Evolutionary conservation across 257 asterid species (phyloP), one percentile per base, ranked within the genome.

Genomic region (Avicennia marina): DNA sequence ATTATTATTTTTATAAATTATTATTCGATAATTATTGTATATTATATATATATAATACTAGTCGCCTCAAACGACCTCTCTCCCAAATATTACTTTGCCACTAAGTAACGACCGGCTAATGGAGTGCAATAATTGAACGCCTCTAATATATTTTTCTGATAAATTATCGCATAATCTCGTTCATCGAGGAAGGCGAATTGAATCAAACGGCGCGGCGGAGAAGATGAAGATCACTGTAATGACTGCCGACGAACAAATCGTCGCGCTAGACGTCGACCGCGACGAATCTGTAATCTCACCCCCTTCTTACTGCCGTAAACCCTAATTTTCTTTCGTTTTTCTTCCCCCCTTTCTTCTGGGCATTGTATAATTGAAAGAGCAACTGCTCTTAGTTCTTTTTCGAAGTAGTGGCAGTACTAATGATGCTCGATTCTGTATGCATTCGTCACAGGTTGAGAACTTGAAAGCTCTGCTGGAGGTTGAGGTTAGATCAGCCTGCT

Each of bases 161-260:
- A n/a, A n/a, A n/a, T n/a, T n/a, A n/a, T n/a, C n/a, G n/a, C n/a
- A n/a, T n/a, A n/a, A n/a, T n/a, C n/a, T n/a, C n/a, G n/a, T n/a
- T n/a, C n/a, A n/a, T 29, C 34, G 34, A 29, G 7, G 4, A 29
- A 29, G 8, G 4, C 34, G 34, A 29, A 29, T 1, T 29, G 7
- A 4, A 4, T 29, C 34, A 29, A 4, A n/a, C n/a, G n/a, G 34
- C 8, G 4, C 34, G 34, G 7, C 34, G 34, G 34, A 29, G 34
- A 79, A 79, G 77, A 91, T 91, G 98, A 88, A 85, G 90, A 81
- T 91, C 81, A 88, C 95, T 40, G 94, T 91, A 55, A 88, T 88
- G 97, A 91, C 98, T 11, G 72, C 90, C 75, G 97, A 91, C 68
- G 97, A 88, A 63, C 89, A 88, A 73, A 78, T 91, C 70, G 73